Percentiles rank a stretch among this genome's conserved stretches.
Conservation (phyloP, 1,139 yeast species). For the Suhomyces maxii region DNA sequence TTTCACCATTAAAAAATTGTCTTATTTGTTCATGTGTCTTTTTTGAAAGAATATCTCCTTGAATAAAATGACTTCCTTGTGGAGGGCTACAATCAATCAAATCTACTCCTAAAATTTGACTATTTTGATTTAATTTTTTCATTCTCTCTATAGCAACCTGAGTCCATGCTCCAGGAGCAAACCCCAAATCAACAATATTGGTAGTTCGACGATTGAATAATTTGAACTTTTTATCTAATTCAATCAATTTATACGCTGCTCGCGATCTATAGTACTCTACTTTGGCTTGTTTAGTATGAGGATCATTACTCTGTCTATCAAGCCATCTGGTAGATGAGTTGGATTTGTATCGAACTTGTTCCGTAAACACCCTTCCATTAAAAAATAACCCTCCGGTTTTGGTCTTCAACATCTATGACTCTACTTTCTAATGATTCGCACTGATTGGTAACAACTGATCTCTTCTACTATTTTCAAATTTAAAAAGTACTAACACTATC, state of each 20-base stretch:
- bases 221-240: constrained; percentile 62
- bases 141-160: constrained; percentile 39
- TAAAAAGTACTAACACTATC: background rate
- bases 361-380: background rate
- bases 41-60: constrained; percentile 41
- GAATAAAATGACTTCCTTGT: constrained; percentile 38
- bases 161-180: constrained; percentile 54
- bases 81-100: constrained; percentile 42
- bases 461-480: too few relatives aligned
- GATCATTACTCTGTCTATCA: constrained; percentile 64
- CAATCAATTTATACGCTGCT: constrained; percentile 85
- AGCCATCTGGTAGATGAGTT: constrained; percentile 74
- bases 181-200: constrained; percentile 73
- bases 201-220: constrained; percentile 50
- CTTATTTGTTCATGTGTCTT: constrained; percentile 34
- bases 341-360: constrained; percentile 18
- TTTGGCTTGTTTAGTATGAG: constrained; percentile 65
- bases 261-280: constrained; percentile 67
- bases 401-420: background rate
- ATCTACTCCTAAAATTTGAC: constrained; percentile 43
- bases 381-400: background rate
- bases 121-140: constrained; percentile 14
- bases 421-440: too few relatives aligned
- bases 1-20: constrained; percentile 13
- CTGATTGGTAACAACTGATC: too few relatives aligned